Evolutionary conservation across 176 grass and related monocot species (phyloP).

Genomic region (Zizania latifolia): DNA sequence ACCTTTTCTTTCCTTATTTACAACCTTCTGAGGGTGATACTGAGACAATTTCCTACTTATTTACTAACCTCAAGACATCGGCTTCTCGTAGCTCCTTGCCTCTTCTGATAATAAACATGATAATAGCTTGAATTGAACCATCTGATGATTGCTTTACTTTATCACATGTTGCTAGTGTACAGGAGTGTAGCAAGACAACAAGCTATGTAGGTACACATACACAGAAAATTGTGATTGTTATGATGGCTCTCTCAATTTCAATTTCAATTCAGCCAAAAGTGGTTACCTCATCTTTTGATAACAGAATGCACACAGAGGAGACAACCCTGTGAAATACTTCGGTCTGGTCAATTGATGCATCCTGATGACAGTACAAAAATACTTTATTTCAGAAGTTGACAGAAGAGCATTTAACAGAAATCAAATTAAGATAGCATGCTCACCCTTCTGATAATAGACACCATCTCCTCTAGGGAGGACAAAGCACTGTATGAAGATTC

Average conservation of each 20-base stretch:
- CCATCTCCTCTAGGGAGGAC: constrained; percentile 86
- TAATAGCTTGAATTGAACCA: constrained; percentile 91
- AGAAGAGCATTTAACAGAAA: constrained; percentile 23
- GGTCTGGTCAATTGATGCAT: constrained; percentile 80
- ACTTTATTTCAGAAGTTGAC: background rate
- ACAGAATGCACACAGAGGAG: constrained; percentile 73
- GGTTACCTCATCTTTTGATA: constrained; percentile 91
- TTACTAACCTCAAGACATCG: constrained; percentile 76
- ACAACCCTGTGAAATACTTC: constrained; percentile 85
- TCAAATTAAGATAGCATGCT: constrained; percentile 26
- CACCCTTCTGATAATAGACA: constrained; percentile 89
- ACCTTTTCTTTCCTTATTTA: background rate
- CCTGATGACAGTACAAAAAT: constrained; percentile 41
- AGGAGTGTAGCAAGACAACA: constrained; percentile 71
- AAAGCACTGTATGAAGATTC: constrained; percentile 90
- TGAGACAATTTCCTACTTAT: constrained; percentile 8
- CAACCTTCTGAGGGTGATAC: background rate
- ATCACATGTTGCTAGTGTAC: constrained; percentile 74
- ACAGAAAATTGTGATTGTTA: constrained; percentile 15
- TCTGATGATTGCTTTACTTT: constrained; percentile 97
- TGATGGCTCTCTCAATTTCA: background rate
- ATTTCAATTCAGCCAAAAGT: background rate
- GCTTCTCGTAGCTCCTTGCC: constrained; percentile 86
- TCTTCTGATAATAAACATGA: constrained; percentile 74
- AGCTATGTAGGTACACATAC: constrained; percentile 50